Evolutionary conservation across 768 basidiomycete species (phyloP).

Genomic region (Tulasnella sp.): DNA sequence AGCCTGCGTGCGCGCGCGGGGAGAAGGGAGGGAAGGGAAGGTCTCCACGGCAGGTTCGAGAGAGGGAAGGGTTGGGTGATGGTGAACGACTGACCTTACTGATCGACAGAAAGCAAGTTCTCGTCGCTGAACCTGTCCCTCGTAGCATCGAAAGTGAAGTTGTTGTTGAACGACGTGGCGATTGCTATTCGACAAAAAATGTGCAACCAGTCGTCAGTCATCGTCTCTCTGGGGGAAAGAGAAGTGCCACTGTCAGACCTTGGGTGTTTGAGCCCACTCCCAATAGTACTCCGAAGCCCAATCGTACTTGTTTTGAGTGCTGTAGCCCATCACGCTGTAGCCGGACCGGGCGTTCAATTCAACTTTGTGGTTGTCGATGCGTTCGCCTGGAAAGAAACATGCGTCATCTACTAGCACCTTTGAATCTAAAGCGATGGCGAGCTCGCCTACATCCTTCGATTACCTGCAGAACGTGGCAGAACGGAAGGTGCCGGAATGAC

Average conservation of each 20-base stretch:
- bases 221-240: too few relatives aligned
- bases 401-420: too few relatives aligned
- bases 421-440: too few relatives aligned
- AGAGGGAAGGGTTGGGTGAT: neutral
- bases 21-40: too few relatives aligned
- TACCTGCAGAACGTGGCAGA: too few relatives aligned
- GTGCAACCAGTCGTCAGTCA: neutral
- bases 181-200: slow-evolving; percentile 32
- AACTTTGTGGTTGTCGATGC: slow-evolving; percentile 47
- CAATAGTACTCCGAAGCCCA: slow-evolving; percentile 56
- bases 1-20: too few relatives aligned
- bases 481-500: too few relatives aligned
- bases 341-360: slow-evolving; percentile 55
- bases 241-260: slow-evolving; percentile 44
- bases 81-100: slow-evolving; percentile 47
- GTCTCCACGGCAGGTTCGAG: too few relatives aligned
- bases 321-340: slow-evolving; percentile 50
- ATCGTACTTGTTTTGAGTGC: slow-evolving; percentile 45
- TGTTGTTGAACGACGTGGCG: slow-evolving; percentile 46
- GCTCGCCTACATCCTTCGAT: too few relatives aligned
- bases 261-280: slow-evolving; percentile 58
- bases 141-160: slow-evolving; percentile 52
- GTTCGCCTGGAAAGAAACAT: slow-evolving; percentile 38
- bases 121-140: slow-evolving; percentile 55
- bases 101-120: slow-evolving; percentile 55